Conservation (phyloP, 2,329 filamentous ascomycete genomes). For the Colletotrichum tamarilloi region DNA sequence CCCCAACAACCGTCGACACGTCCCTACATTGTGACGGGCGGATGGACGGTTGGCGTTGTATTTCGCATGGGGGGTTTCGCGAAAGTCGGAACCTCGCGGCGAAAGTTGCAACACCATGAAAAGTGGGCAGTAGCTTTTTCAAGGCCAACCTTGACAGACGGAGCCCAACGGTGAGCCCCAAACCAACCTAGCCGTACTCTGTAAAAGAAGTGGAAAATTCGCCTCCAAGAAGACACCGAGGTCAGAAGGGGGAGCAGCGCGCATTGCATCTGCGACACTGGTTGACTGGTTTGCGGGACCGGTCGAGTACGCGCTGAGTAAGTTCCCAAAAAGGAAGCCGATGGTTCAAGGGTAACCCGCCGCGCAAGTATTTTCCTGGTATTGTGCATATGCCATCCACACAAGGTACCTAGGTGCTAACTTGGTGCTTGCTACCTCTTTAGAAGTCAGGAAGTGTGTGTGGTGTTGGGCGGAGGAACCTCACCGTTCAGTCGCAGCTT, state of each 20-base stretch:
- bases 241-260: neutral
- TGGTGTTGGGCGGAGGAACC: neutral
- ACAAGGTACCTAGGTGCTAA: neutral
- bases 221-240: neutral
- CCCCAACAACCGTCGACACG: neutral
- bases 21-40: constrained; percentile 8
- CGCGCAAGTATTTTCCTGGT: neutral
- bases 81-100: neutral
- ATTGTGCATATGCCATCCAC: neutral
- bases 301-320: constrained; percentile 6
- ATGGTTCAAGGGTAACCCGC: constrained; percentile 16
- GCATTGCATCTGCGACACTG: constrained; percentile 19
- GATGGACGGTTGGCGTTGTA: constrained; percentile 5
- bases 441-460: neutral
- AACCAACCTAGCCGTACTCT: neutral
- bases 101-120: neutral
- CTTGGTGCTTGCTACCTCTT: neutral
- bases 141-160: neutral
- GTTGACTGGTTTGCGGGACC: constrained; percentile 6
- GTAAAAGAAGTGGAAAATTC: neutral
- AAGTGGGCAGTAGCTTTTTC: neutral
- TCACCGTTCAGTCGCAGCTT: neutral
- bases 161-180: neutral
- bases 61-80: neutral
- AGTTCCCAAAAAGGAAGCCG: constrained; percentile 26